These are phyloP conservation scores for Jimgerdemannia flammicorona DNA, from an alignment of 192 early-diverging fungal genomes.

Conservation along the genomic window DNA sequence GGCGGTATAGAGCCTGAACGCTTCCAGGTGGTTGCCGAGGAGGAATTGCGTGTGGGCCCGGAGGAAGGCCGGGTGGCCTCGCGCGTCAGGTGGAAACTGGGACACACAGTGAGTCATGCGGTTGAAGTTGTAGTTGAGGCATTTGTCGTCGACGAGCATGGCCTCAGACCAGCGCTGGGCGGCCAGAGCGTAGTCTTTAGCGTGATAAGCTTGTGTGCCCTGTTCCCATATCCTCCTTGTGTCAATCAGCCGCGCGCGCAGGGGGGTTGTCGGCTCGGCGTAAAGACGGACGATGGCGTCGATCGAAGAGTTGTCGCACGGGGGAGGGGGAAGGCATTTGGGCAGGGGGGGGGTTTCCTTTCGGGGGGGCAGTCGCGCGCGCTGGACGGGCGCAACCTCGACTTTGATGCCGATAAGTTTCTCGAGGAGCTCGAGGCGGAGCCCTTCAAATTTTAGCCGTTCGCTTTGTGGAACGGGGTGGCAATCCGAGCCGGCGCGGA, in stretches of 20 bases:
- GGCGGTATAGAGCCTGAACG: not conserved
- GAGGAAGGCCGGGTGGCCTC: not conserved
- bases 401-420: not conserved
- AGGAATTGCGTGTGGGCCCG: not conserved
- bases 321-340: not conserved
- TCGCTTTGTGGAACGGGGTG: not conserved
- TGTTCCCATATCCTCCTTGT: not conserved
- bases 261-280: not conserved
- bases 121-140: not conserved
- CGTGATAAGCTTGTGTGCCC: not conserved
- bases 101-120: not conserved
- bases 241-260: not conserved
- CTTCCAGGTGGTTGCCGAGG: not conserved
- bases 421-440: not conserved
- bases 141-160: not conserved
- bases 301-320: not conserved
- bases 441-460: not conserved
- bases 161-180: not conserved
- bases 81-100: not conserved
- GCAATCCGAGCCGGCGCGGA: not conserved
- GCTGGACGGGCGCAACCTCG: not conserved
- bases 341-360: not conserved
- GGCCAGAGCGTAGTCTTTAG: not conserved
- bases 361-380: no score
- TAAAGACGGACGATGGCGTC: not conserved